A percentile compares a stretch with the other conserved stretches of the same genome.
These are phyloP conservation scores for Tinospora cordifolia DNA, from an alignment of 164 flowering plant genomes.

Conservation along the genomic window DNA sequence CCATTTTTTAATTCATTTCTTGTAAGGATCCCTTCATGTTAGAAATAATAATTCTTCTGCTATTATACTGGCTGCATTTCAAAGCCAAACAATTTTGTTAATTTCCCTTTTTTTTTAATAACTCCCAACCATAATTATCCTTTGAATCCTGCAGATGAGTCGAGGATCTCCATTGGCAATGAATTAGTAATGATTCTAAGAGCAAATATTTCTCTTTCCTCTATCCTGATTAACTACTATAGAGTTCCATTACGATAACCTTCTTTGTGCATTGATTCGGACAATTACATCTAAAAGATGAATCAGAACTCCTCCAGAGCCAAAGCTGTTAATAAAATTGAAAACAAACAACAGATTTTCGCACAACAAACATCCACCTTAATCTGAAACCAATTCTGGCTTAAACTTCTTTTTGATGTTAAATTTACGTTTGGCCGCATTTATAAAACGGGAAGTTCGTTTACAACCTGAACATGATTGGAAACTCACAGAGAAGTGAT, in stretches of 20 bases:
- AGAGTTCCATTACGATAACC: neutral
- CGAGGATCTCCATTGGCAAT: too few species aligned
- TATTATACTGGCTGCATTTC: neutral
- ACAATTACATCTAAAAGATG: neutral
- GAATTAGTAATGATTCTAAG: too few species aligned
- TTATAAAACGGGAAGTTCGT: too few species aligned
- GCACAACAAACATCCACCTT: neutral
- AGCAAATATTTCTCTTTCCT: too few species aligned
- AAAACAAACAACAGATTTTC: neutral
- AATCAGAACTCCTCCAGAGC: neutral
- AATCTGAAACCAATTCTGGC: too few species aligned
- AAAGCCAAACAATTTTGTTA: too few species aligned
- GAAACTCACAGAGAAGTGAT: neutral
- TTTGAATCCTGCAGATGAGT: neutral
- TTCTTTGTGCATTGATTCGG: neutral
- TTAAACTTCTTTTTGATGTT: too few species aligned
- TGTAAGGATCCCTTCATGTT: neutral
- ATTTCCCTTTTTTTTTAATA: too few species aligned
- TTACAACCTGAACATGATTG: neutral
- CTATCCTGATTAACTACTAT: neutral
- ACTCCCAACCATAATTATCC: neutral
- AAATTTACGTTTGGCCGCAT: too few species aligned
- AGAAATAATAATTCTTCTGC: neutral
- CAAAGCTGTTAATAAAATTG: neutral
- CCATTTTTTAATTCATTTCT: neutral